Conservation (phyloP, 331 rosid species). For the Dryas integrifolia region DNA sequence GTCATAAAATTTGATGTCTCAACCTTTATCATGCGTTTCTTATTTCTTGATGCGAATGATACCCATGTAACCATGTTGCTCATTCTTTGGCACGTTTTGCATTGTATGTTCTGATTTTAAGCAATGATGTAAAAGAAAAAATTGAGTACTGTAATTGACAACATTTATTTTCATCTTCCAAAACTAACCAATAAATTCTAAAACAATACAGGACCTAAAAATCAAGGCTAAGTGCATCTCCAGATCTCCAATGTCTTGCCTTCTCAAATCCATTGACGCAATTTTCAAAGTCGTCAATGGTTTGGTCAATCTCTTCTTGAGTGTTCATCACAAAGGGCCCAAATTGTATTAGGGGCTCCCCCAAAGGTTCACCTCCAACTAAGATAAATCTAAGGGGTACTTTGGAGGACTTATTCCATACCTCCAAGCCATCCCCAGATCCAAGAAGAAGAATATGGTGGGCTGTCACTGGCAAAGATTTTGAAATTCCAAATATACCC, state of each 20-base stretch:
- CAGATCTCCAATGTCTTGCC: conserved; percentile 83
- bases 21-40: no score
- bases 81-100: no score
- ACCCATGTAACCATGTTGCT: no score
- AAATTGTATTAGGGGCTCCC: conserved; percentile 66
- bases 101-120: no score
- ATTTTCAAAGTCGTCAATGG: conserved; percentile 82
- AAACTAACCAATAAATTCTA: background rate
- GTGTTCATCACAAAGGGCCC: conserved; percentile 98
- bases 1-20: background rate
- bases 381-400: conserved; percentile 57
- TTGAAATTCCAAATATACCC: conserved; percentile 60
- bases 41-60: no score
- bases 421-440: conserved; percentile 71
- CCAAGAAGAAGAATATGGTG: conserved; percentile 84
- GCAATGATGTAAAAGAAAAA: background rate
- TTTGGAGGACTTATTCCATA: conserved; percentile 76
- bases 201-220: conserved; percentile 10
- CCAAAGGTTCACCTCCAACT: conserved; percentile 82
- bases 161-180: background rate
- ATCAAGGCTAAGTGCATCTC: conserved; percentile 39
- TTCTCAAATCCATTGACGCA: conserved; percentile 83
- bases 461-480: conserved; percentile 40
- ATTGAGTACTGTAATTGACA: background rate
- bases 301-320: conserved; percentile 79